Base-by-base conservation (phyloP, 2,329 filamentous ascomycete genomes). In the Ophiostoma pallidulum region DNA sequence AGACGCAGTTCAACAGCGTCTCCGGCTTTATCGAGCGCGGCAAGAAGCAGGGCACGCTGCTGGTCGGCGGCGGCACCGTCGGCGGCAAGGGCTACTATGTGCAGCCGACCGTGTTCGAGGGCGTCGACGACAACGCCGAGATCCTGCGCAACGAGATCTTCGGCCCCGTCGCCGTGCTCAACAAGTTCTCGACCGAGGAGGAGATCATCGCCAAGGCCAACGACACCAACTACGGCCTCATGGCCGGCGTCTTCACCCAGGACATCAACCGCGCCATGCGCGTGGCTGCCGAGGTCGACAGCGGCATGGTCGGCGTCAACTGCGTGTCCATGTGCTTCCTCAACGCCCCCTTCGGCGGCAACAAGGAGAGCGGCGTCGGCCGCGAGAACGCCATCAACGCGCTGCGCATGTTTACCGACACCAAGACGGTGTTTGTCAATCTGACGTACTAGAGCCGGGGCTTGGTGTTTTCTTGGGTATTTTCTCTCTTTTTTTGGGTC, bases 281-380 rank as follows among this genome's bases (percentile, higher is more conserved):
- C 1, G 63, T 78, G 3, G 67, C 71, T 2, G 64, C 69, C 3
- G 66, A 70, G 40, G 67, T 86, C 39, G 79, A 85, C 61, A 74
- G 77, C 12, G 82, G 82, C 26, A 84, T 83, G 73, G 80, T 86
- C 4, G 83, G 80, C 67, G 75, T 86, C 59, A 86, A 86, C 54
- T 65, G 63, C 39, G 58, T 68, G 41, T 64, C 60, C 47, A 52
- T 65, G 16, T 57, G 61, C 48, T 66, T 68, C 48, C 54, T 68
- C 35, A 60, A 49, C 4, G 61, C 64, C 3, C 72, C 73, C 0
- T 75, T 76, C 54, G 72, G 73, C 26, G 73, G 73, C 8, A 65
- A 54, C 43, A 76, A 75, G 63, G 64, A 71, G 58, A 70, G 65
- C 49, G 73, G 73, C 0, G 51, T 69, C 14, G 73, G 73, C 3